These are phyloP conservation scores for Ascochyta fabae DNA, from an alignment of 2,329 filamentous ascomycete genomes.

Conservation along the genomic window DNA sequence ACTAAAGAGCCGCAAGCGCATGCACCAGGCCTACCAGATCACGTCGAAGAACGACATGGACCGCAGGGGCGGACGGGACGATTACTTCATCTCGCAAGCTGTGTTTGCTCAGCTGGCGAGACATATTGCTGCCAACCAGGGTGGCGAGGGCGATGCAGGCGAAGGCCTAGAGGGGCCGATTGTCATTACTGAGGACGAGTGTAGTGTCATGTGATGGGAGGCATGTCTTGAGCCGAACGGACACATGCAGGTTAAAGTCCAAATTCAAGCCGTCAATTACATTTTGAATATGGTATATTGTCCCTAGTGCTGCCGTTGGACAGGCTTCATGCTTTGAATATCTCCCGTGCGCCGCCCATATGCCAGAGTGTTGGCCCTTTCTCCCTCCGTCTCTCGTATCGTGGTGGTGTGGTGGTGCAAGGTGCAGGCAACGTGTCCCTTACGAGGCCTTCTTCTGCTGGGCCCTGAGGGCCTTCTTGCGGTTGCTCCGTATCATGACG, in stretches of 20 bases:
- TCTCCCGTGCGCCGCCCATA: constrained; percentile 15
- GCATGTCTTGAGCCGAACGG: too few species aligned
- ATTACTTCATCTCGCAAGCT: constrained; percentile 61
- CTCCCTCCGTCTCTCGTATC: not conserved
- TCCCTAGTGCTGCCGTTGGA: constrained; percentile 4
- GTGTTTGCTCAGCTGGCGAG: constrained; percentile 47
- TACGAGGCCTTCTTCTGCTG: constrained; percentile 80
- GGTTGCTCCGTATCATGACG: constrained; percentile 98
- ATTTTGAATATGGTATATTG: constrained; percentile 11
- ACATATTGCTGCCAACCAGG: constrained; percentile 38
- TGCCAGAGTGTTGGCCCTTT: constrained; percentile 15
- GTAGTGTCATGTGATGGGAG: constrained; percentile 34
- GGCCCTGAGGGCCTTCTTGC: constrained; percentile 96
- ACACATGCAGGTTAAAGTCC: too few species aligned
- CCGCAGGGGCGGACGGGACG: constrained; percentile 63
- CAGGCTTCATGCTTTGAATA: not conserved
- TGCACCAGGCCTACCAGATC: constrained; percentile 67
- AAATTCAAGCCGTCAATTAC: not conserved
- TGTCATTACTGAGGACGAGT: constrained; percentile 42
- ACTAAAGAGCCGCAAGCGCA: constrained; percentile 62
- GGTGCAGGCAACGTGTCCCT: constrained; percentile 13
- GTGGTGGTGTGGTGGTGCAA: too few species aligned
- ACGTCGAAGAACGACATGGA: constrained; percentile 67
- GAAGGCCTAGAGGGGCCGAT: constrained; percentile 34
- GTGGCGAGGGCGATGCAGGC: constrained; percentile 19